Evolutionary conservation across 192 early-diverging fungal genomes (phyloP), one percentile per base, ranked within the genome.

Genomic region (Radiomyces spectabilis): DNA sequence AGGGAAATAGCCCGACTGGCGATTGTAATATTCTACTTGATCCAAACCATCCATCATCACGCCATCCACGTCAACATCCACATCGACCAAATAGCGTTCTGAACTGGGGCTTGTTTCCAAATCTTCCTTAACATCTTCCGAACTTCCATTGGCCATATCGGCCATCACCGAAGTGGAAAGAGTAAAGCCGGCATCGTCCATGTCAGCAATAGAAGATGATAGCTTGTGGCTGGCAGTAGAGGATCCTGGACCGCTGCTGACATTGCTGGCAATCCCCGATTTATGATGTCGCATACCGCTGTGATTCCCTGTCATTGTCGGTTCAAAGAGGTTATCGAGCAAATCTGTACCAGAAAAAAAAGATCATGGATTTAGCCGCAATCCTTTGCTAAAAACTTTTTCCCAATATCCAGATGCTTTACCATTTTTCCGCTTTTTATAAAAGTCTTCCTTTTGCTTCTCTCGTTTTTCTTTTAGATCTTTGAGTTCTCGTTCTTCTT

Each of bases 261-360:
- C n/a, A n/a, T n/a, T n/a, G n/a, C n/a, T n/a, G n/a, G n/a, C n/a
- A n/a, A n/a, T n/a, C n/a, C n/a, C n/a, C n/a, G n/a, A n/a, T n/a
- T n/a, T n/a, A n/a, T n/a, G n/a, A n/a, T n/a, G n/a, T n/a, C n/a
- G 33, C 5, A 8, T 5, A 35, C 40, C 59, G 25, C 33, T 65
- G 43, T 30, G 57, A 26, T 19, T 32, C 2, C 53, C 40, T 6
- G 53, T 35, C 12, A 40, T 31, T 22, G 9, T 24, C 1, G 53
- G 44, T 25, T 63, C 72, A 22, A 74, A 70, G 31, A 65, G 37
- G 41, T 74, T 55, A 30, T 52, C 72, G 50, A 66, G 21, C 15
- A 61, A 38, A 57, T 64, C 51, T 61, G 47, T 65, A 46, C 5
- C 19, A 39, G 3, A 55, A 56, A 35, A 46, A 67, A 24, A 41